These are phyloP conservation scores for Hygrophorus russula DNA, from an alignment of 768 basidiomycete genomes.

Conservation along the genomic window DNA sequence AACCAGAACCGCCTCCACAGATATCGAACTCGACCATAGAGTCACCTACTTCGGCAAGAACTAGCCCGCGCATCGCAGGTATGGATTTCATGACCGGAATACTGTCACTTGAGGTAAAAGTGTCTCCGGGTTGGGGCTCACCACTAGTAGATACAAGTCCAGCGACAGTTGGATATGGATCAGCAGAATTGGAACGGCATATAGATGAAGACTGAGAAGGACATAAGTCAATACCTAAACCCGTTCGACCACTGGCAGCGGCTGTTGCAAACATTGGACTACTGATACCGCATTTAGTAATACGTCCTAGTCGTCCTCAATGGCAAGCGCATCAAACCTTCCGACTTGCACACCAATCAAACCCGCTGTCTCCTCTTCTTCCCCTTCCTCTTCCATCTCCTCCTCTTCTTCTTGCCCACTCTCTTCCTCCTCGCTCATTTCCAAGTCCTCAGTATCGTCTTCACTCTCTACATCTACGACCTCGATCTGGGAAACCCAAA, in stretches of 20 bases:
- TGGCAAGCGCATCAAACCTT: constrained; percentile 30
- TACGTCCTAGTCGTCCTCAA: constrained; percentile 22
- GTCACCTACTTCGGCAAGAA: constrained; percentile 36
- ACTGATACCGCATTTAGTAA: too few species aligned
- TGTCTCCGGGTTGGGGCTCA: too few species aligned
- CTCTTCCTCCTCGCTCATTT: constrained; percentile 16
- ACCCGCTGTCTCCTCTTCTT: constrained; percentile 11
- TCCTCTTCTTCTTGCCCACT: constrained; percentile 14
- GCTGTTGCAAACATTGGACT: too few species aligned
- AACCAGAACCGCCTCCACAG: constrained; percentile 23
- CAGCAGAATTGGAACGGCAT: too few species aligned
- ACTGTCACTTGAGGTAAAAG: too few species aligned
- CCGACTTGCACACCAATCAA: constrained; percentile 14
- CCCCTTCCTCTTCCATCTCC: constrained; percentile 13
- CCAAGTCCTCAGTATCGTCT: constrained; percentile 22
- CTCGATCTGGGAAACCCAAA: constrained; percentile 42
- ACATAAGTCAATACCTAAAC: too few species aligned
- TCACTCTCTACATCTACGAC: constrained; percentile 20
- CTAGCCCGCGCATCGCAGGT: constrained; percentile 34
- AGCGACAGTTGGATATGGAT: too few species aligned
- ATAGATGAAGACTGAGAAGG: too few species aligned
- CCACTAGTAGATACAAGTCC: too few species aligned
- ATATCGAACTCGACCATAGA: constrained; percentile 34
- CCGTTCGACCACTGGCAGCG: too few species aligned
- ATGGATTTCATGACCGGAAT: constrained; percentile 17